Evolutionary conservation across 73 alveolate species (phyloP).

Genomic region (Tetrahymena thermophila): DNA sequence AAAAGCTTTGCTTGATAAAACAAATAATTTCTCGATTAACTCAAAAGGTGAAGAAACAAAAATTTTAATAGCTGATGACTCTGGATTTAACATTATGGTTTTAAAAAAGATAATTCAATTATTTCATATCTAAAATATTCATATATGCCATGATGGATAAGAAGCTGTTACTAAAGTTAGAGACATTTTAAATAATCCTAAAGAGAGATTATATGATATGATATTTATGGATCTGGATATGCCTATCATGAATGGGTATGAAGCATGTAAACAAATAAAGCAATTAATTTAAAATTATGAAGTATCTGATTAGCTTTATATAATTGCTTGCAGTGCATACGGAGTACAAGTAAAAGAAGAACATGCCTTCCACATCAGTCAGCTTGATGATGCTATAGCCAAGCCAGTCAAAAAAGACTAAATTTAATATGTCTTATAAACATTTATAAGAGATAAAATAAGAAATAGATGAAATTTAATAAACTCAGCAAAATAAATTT

Average conservation of each 20-base stretch:
- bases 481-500: too few relatives aligned
- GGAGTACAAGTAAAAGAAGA: not conserved
- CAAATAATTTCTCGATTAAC: not conserved
- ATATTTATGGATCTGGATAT: not conserved
- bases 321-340: not conserved
- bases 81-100: not conserved
- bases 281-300: not conserved
- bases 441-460: not conserved
- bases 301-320: not conserved
- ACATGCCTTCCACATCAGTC: not conserved
- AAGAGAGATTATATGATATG: not conserved
- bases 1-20: not conserved
- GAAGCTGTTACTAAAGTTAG: not conserved
- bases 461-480: not conserved
- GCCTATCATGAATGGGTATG: not conserved
- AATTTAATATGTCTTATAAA: not conserved
- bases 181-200: not conserved
- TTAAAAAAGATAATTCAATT: not conserved
- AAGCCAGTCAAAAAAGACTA: not conserved
- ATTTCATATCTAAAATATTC: not conserved
- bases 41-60: not conserved
- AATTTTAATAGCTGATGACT: not conserved
- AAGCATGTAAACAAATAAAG: not conserved
- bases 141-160: not conserved
- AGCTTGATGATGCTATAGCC: not conserved